These are phyloP conservation scores for Suillus fuscotomentosus DNA, from an alignment of 768 basidiomycete genomes.

Conservation along the genomic window DNA sequence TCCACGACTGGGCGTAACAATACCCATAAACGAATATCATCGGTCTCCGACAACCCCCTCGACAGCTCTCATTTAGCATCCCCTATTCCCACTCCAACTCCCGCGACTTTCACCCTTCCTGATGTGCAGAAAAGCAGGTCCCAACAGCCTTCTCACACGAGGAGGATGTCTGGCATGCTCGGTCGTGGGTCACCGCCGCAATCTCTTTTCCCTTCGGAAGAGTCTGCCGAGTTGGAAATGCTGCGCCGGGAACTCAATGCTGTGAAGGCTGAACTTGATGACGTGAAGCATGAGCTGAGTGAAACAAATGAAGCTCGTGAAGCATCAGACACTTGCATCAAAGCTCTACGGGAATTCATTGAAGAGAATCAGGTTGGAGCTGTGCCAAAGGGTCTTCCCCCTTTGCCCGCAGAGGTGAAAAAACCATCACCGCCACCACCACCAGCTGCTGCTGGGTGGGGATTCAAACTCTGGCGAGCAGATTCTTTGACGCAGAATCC, in stretches of 20 bases:
- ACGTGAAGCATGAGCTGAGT: conserved; percentile 60
- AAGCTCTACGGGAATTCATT: conserved; percentile 80
- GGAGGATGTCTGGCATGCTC: conserved; percentile 53
- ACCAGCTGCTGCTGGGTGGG: conserved; percentile 49
- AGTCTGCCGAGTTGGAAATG: conserved; percentile 48
- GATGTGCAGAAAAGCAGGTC: conserved; percentile 17
- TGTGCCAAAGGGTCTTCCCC: conserved; percentile 14
- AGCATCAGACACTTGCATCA: conserved; percentile 84
- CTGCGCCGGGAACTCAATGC: conserved; percentile 59
- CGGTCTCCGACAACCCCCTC: conserved; percentile 52
- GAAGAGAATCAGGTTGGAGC: conserved; percentile 67
- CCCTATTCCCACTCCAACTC: conserved; percentile 28
- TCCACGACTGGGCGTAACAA: conserved; percentile 41
- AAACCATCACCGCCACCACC: conserved; percentile 17
- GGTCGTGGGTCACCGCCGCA: conserved; percentile 49
- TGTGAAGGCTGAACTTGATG: conserved; percentile 60
- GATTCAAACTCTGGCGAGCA: conserved; percentile 69
- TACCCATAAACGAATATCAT: conserved; percentile 70
- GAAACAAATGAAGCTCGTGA: conserved; percentile 84
- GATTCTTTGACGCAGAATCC: conserved; percentile 31
- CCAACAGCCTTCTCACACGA: conserved; percentile 26
- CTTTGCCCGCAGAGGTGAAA: conserved; percentile 33
- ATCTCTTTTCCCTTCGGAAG: conserved; percentile 28
- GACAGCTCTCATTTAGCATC: conserved; percentile 40
- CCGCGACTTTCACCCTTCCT: conserved; percentile 34